These are phyloP conservation scores for Mycena vulgaris DNA, from an alignment of 768 basidiomycete genomes.

Conservation along the genomic window DNA sequence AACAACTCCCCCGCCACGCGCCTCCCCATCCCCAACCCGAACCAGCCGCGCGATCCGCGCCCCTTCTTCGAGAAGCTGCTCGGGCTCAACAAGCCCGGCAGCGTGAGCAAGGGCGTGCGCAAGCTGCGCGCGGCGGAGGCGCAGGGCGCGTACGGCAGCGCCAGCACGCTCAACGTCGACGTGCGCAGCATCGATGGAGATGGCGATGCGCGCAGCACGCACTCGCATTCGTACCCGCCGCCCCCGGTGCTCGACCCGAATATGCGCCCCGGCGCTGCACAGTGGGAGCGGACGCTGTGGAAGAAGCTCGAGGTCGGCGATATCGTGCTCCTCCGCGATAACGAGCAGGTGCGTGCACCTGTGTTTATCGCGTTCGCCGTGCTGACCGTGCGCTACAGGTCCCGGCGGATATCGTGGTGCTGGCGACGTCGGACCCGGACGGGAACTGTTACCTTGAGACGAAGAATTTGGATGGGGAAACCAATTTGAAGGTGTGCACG, in stretches of 20 bases:
- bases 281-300: constrained; percentile 97
- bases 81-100: constrained; percentile 78
- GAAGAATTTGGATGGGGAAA: constrained; percentile 98
- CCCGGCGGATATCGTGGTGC: constrained; percentile 94
- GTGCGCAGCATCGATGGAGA: constrained; percentile 49
- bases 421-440: constrained; percentile 93
- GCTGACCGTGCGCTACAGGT: constrained; percentile 56
- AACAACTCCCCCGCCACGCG: constrained; percentile 96
- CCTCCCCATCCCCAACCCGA: constrained; percentile 88
- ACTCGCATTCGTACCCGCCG: constrained; percentile 66
- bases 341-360: constrained; percentile 73
- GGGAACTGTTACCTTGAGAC: constrained; percentile 97
- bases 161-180: constrained; percentile 68
- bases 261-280: constrained; percentile 73
- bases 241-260: constrained; percentile 88
- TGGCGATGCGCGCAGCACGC: constrained; percentile 26
- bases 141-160: constrained; percentile 67
- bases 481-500: constrained; percentile 80
- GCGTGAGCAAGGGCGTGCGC: constrained; percentile 87
- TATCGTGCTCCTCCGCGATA: constrained; percentile 89
- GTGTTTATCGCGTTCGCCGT: neutral
- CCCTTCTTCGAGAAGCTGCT: constrained; percentile 83
- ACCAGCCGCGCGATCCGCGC: constrained; percentile 85
- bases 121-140: constrained; percentile 89
- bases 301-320: constrained; percentile 99